Conservation (phyloP, 306 rosid species). For the Hippophae gyantsensis region DNA sequence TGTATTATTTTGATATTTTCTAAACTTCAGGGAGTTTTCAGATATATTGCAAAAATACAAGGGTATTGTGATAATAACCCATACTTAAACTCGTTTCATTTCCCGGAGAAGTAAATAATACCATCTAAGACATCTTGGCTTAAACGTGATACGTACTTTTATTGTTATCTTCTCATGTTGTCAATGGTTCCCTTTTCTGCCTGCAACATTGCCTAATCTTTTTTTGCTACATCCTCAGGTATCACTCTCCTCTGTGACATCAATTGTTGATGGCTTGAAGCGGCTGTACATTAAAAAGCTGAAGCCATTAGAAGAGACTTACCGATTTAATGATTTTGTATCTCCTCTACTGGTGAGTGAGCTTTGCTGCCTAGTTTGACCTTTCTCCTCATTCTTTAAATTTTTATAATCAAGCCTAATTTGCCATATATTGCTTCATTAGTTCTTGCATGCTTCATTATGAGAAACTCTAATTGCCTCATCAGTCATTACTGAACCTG, state of each 20-base stretch:
- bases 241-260: slow-evolving; percentile 71
- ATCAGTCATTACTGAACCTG: not conserved
- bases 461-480: not conserved
- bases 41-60: no score
- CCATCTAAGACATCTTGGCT: not conserved
- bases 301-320: slow-evolving; percentile 83
- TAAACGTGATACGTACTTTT: slow-evolving; percentile 2
- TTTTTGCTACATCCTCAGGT: slow-evolving; percentile 30
- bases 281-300: slow-evolving; percentile 77
- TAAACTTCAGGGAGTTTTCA: no score
- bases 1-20: no score
- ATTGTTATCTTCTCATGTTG: not conserved
- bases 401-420: not conserved
- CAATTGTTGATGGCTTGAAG: slow-evolving; percentile 80
- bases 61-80: no score
- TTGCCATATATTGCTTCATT: no score
- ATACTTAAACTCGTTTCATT: not conserved
- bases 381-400: slow-evolving; percentile 1
- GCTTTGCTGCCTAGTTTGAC: not conserved
- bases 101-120: not conserved
- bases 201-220: not conserved
- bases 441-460: not conserved
- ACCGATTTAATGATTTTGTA: slow-evolving; percentile 69
- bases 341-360: slow-evolving; percentile 68
- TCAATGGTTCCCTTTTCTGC: not conserved